Evolutionary conservation across 805 yeast species (phyloP).

Genomic region (Debaryomyces tyrocola): DNA sequence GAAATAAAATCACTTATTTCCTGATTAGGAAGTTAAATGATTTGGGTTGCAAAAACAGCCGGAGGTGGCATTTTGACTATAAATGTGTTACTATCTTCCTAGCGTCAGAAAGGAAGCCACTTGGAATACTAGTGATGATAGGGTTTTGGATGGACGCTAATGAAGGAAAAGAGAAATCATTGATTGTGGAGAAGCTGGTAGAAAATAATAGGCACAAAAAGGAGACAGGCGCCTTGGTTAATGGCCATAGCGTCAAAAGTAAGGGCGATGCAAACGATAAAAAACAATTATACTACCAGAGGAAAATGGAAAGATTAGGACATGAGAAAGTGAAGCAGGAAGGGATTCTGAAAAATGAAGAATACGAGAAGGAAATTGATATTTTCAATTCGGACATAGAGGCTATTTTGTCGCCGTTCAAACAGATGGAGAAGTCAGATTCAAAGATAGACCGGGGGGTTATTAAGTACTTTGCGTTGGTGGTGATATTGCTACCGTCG

Average conservation of each 20-base stretch:
- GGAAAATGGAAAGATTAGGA: not conserved
- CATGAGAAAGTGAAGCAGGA: not conserved
- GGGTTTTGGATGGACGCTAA: no score
- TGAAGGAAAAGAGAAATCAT: no score
- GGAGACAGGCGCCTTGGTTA: not conserved
- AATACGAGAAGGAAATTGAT: slow-evolving; percentile 3
- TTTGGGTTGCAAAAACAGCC: not conserved
- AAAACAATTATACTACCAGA: not conserved
- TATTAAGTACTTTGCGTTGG: slow-evolving; percentile 19
- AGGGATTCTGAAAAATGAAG: not conserved
- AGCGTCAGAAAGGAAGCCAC: no score
- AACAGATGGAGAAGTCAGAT: slow-evolving; percentile 8
- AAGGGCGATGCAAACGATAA: not conserved
- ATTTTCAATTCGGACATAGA: slow-evolving; percentile 7
- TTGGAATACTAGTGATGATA: no score
- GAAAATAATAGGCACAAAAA: not conserved
- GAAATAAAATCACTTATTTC: not conserved
- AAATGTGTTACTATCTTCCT: no score
- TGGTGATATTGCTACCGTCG: slow-evolving; percentile 24
- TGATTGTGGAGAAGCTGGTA: not conserved
- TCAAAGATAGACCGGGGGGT: slow-evolving; percentile 6
- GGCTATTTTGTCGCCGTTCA: slow-evolving; percentile 5
- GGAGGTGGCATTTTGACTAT: no score
- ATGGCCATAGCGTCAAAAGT: not conserved
- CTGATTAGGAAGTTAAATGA: slow-evolving; percentile 5